Evolutionary conservation across 768 basidiomycete species (phyloP).

Genomic region (Boletus tomentosulus): DNA sequence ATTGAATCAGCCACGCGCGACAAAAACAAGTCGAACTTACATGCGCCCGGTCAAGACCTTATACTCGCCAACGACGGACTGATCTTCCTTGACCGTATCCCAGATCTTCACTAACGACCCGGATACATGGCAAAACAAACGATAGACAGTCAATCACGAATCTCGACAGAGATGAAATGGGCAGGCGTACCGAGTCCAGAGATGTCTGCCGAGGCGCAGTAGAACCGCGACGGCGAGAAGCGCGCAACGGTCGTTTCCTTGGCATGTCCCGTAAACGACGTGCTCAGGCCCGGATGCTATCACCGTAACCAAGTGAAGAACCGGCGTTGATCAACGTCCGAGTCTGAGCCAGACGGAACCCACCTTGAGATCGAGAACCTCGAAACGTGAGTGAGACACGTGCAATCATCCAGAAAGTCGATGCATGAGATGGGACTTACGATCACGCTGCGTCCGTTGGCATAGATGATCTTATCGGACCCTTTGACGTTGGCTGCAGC

Average conservation of each 20-base stretch:
- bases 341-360: constrained; percentile 16
- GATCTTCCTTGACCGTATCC: constrained; percentile 87
- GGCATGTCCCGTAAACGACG: constrained; percentile 74
- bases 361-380: constrained; percentile 86
- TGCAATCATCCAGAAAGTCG: neutral
- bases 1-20: neutral
- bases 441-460: constrained; percentile 79
- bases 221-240: constrained; percentile 90
- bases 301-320: neutral
- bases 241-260: constrained; percentile 86
- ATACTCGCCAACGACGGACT: constrained; percentile 77
- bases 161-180: neutral
- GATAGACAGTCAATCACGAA: neutral
- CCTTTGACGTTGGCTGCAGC: constrained; percentile 50
- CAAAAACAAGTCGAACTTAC: constrained; percentile 35
- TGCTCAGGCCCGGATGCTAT: constrained; percentile 63
- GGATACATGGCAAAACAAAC: neutral
- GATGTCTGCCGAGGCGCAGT: constrained; percentile 88
- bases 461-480: constrained; percentile 74
- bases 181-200: constrained; percentile 64
- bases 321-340: neutral
- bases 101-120: constrained; percentile 72
- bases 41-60: constrained; percentile 68
- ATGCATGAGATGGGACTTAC: constrained; percentile 45
- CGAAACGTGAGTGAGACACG: constrained; percentile 2